Percentiles rank a stretch among this genome's conserved stretches.
Evolutionary conservation across 495 filamentous ascomycete genomes (phyloP).

Genomic region (Aspergillus conjunctus): DNA sequence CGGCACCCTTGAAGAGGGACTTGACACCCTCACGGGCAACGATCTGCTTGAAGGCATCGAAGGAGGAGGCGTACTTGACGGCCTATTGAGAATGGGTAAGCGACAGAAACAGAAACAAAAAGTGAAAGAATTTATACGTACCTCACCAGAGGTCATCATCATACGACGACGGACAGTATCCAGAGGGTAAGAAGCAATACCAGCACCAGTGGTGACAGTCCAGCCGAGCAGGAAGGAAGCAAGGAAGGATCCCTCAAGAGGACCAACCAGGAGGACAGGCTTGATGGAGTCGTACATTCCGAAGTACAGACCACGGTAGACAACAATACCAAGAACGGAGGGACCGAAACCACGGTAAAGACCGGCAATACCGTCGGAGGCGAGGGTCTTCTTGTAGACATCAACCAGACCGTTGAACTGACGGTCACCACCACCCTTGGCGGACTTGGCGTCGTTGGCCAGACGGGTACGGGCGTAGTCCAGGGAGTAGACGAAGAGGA

Average conservation of each 20-base stretch:
- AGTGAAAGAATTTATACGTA: conserved; percentile 42
- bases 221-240: conserved; percentile 98
- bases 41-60: conserved; percentile 95
- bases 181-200: conserved; percentile 99
- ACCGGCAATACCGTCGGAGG: conserved; percentile 96
- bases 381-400: conserved; percentile 99
- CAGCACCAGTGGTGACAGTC: conserved; percentile 99
- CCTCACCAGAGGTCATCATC: conserved; percentile 97
- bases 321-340: conserved; percentile 96
- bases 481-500: conserved; percentile 99
- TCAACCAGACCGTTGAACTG: conserved; percentile 99
- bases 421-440: conserved; percentile 88
- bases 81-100: conserved; percentile 55
- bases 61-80: conserved; percentile 97
- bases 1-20: conserved; percentile 99
- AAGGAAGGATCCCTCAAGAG: conserved; percentile 96
- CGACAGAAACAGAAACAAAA: neutral
- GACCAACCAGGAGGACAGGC: conserved; percentile 90
- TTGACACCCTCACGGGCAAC: conserved; percentile 92
- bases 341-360: conserved; percentile 99
- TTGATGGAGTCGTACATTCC: conserved; percentile 99
- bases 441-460: conserved; percentile 99
- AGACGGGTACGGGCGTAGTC: conserved; percentile 99
- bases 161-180: conserved; percentile 99
- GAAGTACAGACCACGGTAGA: conserved; percentile 99